Evolutionary conservation across 805 yeast genomes (phyloP).

Genomic region (Grigorovia transvaalensis): DNA sequence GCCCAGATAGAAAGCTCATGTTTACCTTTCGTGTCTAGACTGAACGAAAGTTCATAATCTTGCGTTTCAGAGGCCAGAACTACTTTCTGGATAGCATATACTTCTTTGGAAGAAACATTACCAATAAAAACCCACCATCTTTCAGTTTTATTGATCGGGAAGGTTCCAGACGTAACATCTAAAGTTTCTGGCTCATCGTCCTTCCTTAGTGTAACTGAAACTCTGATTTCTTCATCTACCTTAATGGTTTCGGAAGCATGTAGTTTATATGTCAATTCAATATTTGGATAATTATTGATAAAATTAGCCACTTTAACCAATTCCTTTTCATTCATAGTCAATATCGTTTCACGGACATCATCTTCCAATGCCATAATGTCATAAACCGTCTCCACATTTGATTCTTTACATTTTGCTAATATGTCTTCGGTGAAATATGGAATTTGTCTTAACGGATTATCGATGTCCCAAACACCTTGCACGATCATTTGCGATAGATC

Average conservation of each 20-base stretch:
- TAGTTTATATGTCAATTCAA: conserved; percentile 54
- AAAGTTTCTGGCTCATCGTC: conserved; percentile 74
- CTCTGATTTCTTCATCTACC: conserved; percentile 38
- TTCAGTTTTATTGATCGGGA: conserved; percentile 44
- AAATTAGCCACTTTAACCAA: conserved; percentile 69
- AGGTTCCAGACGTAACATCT: conserved; percentile 46
- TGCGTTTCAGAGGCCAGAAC: conserved; percentile 43
- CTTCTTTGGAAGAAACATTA: conserved; percentile 43
- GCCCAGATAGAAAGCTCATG: conserved; percentile 68
- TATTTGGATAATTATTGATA: conserved; percentile 81
- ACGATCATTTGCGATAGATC: conserved; percentile 81
- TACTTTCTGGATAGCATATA: conserved; percentile 66
- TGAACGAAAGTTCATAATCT: conserved; percentile 41
- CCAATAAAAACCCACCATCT: conserved; percentile 89
- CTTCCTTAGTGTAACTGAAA: conserved; percentile 43
- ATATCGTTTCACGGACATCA: conserved; percentile 51
- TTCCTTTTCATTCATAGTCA: conserved; percentile 42
- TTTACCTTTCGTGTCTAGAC: conserved; percentile 49
- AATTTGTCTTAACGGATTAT: conserved; percentile 67
- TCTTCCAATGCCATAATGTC: conserved; percentile 73
- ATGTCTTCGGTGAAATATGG: conserved; percentile 50
- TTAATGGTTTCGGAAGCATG: conserved; percentile 33
- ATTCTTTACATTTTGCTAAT: conserved; percentile 42
- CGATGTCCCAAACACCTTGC: conserved; percentile 79
- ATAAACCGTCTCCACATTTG: conserved; percentile 57